Conservation (phyloP, 345 rosid species). For the Hypericum androsaemum region DNA sequence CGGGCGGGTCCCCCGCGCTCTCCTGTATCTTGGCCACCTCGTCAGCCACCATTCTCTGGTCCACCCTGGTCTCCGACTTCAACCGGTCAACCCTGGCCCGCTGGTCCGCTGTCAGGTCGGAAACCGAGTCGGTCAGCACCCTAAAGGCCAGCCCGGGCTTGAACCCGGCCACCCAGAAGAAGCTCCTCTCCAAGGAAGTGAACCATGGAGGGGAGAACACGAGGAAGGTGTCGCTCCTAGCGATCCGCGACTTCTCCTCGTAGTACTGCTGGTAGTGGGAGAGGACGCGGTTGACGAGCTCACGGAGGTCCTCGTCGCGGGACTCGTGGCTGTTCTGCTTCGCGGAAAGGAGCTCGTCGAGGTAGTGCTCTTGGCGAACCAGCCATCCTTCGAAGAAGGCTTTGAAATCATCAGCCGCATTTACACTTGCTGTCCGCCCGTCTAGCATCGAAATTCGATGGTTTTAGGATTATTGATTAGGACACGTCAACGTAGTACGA, state of each 20-base stretch:
- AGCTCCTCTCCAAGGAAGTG: constrained; percentile 21
- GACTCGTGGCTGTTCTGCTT: background rate
- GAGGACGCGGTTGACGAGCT: constrained; percentile 20
- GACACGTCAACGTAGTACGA: no score
- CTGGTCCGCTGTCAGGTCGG: constrained; percentile 21
- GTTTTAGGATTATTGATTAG: no score
- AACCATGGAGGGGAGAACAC: constrained; percentile 38
- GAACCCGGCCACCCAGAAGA: constrained; percentile 34
- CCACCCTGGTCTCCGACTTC: constrained; percentile 13
- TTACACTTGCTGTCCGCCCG: background rate
- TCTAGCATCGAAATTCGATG: no score
- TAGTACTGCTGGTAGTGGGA: constrained; percentile 22
- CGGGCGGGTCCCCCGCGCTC: constrained; percentile 25
- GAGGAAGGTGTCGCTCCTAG: constrained; percentile 16
- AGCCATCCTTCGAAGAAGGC: constrained; percentile 31
- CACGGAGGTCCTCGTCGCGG: background rate
- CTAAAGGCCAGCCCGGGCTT: constrained; percentile 27
- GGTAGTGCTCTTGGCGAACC: constrained; percentile 10
- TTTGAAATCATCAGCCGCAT: constrained; percentile 8
- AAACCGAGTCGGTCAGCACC: constrained; percentile 11
- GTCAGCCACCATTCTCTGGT: constrained; percentile 27
- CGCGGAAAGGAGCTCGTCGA: constrained; percentile 16
- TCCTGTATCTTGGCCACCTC: constrained; percentile 35
- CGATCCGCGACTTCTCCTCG: constrained; percentile 16
- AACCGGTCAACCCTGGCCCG: constrained; percentile 14